Evolutionary conservation across 2,329 filamentous ascomycete species (phyloP).

Genomic region (Grosmannia penicillata): DNA sequence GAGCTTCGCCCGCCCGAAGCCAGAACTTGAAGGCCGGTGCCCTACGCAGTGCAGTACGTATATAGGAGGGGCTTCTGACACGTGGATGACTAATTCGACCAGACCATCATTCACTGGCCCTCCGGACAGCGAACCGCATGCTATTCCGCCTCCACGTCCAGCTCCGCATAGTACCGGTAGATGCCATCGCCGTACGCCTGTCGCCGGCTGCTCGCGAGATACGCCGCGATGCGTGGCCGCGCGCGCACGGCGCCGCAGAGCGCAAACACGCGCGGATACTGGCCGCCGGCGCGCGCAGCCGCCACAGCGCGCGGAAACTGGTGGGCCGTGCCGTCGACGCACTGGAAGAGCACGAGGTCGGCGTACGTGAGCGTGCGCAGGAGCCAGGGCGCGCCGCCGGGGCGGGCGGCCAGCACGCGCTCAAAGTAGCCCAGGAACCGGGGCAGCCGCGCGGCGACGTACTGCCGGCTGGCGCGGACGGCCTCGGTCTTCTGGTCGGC

Average conservation of each 20-base stretch:
- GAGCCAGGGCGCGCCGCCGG: slow-evolving; percentile 39
- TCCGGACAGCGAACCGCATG: too few relatives aligned
- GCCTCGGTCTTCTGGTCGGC: slow-evolving; percentile 62
- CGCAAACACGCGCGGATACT: slow-evolving; percentile 47
- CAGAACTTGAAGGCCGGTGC: too few relatives aligned
- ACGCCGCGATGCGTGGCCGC: slow-evolving; percentile 49
- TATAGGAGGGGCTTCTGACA: too few relatives aligned
- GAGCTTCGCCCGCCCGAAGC: too few relatives aligned
- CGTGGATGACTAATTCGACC: too few relatives aligned
- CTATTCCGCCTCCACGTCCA: slow-evolving; percentile 34
- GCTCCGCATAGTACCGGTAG: slow-evolving; percentile 58
- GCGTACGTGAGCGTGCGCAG: slow-evolving; percentile 52
- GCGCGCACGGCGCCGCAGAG: slow-evolving; percentile 50
- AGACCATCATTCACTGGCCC: too few relatives aligned
- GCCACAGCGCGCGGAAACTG: slow-evolving; percentile 56
- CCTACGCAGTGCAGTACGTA: too few relatives aligned
- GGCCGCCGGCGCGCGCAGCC: slow-evolving; percentile 34
- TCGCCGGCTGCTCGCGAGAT: slow-evolving; percentile 51
- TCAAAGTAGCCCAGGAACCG: slow-evolving; percentile 63
- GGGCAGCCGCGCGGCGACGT: slow-evolving; percentile 46
- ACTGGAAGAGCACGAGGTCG: slow-evolving; percentile 60
- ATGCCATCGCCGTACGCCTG: slow-evolving; percentile 48
- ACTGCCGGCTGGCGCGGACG: slow-evolving; percentile 40
- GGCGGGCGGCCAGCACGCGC: slow-evolving; percentile 44
- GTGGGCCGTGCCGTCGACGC: slow-evolving; percentile 43